Percentiles rank a stretch among this genome's conserved stretches.
Evolutionary conservation across 176 grass and related monocot species (phyloP).

Genomic region (Cenchrus fungigraminus): DNA sequence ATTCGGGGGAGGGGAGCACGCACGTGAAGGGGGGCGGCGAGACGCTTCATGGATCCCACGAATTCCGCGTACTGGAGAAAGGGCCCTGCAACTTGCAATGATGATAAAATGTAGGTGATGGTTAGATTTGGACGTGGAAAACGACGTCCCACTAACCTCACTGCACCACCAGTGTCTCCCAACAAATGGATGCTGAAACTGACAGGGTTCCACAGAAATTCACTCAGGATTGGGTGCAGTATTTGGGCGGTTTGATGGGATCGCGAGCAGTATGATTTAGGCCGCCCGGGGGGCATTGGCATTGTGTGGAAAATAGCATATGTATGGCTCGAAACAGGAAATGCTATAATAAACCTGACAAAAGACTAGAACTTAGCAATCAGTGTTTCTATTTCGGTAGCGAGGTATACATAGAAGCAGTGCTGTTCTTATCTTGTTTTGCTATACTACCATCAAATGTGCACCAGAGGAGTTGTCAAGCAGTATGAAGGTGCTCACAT

Average conservation of each 20-base stretch:
- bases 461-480: background rate
- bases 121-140: slow-evolving; percentile 49
- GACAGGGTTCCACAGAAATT: slow-evolving; percentile 31
- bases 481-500: slow-evolving; percentile 44
- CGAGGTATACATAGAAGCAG: background rate
- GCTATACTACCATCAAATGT: too few species aligned
- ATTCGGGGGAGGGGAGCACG: slow-evolving; percentile 6
- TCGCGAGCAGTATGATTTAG: slow-evolving; percentile 8
- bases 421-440: too few species aligned
- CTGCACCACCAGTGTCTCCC: slow-evolving; percentile 40
- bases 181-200: slow-evolving; percentile 34
- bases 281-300: background rate
- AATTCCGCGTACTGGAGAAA: background rate
- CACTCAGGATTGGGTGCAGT: background rate
- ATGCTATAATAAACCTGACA: background rate
- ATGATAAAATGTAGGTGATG: slow-evolving; percentile 14
- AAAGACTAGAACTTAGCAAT: background rate
- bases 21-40: slow-evolving; percentile 15
- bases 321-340: slow-evolving; percentile 13
- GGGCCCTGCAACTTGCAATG: slow-evolving; percentile 41
- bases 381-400: slow-evolving; percentile 6
- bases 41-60: slow-evolving; percentile 31
- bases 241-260: slow-evolving; percentile 30
- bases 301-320: background rate
- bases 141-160: slow-evolving; percentile 35